Evolutionary conservation across 2,329 filamentous ascomycete species (phyloP).

Genomic region (Beauveria caledonica): DNA sequence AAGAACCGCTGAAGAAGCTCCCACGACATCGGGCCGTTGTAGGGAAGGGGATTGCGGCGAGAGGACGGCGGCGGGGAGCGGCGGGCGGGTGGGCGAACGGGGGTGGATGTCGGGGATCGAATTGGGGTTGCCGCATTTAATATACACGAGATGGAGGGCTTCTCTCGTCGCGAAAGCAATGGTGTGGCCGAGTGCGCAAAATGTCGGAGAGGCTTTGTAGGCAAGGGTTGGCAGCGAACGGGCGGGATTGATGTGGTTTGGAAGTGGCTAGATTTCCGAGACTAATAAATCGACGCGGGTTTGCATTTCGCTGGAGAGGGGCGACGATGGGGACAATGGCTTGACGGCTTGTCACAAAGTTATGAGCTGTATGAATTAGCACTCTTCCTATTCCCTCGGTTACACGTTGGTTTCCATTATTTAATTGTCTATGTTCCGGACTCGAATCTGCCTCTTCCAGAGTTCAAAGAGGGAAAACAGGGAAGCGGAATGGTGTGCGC

Average conservation of each 20-base stretch:
- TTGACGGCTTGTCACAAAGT: not conserved
- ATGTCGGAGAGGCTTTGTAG: not conserved
- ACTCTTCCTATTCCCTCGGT: not conserved
- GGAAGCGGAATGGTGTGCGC: not conserved
- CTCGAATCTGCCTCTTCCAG: too few relatives aligned
- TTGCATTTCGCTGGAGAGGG: conserved; percentile 3
- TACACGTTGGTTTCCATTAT: not conserved
- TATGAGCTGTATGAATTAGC: not conserved
- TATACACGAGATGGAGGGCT: not conserved
- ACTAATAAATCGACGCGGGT: not conserved
- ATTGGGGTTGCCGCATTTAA: conserved; percentile 9
- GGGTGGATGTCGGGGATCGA: not conserved
- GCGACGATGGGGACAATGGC: not conserved
- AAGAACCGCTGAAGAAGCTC: conserved; percentile 84
- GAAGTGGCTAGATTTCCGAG: not conserved
- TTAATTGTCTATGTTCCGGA: too few relatives aligned
- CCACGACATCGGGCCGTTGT: conserved; percentile 57
- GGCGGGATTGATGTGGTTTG: not conserved
- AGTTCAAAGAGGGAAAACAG: not conserved
- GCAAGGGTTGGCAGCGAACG: not conserved
- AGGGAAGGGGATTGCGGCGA: not conserved
- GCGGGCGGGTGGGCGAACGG: not conserved
- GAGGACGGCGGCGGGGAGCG: conserved; percentile 20
- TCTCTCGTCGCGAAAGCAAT: not conserved
- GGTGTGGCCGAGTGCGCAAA: not conserved